Evolutionary conservation across 176 grass and related monocot genomes (phyloP), one percentile per base, ranked within the genome.

Genomic region (Oryza australiensis): DNA sequence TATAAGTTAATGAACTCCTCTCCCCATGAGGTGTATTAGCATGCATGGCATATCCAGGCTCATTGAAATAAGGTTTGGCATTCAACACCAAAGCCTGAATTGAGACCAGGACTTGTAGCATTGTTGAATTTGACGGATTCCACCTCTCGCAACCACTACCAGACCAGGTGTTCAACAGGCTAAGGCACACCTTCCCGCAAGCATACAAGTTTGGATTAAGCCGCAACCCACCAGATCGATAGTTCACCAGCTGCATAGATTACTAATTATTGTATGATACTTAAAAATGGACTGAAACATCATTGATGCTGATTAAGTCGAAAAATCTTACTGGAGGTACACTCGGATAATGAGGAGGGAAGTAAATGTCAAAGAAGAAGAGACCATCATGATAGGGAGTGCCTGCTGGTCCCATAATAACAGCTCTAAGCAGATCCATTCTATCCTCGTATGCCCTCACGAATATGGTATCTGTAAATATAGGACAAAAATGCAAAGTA

Each of bases 81-180:
- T 98, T 95, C 67, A 95, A 88, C 82, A 98, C 96, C 76, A 98
- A 65, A 67, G 92, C 92, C 86, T 98, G 95, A 84, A 95, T 88
- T 32, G 96, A 98, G 30, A 95, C 88, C 23, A 98, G 75, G 22
- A 98, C 88, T 26, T 93, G 90, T 42, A 98, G 85, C 90, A 93
- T 91, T 70, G 90, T 95, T 46, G 89, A 95, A 72, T 90, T 91
- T 67, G 72, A 80, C 8, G 88, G 89, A 74, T 87, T 90, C 94
- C 94, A 97, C 74, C 26, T 92, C 77, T 97, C 94, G 43, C 82
- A 93, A 75, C 87, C 93, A 24, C 43, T 91, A 22, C 93, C 93
- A 24, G 46, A 51, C 96, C 96, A 98, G n/a, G 93, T 95, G 45
- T 95, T 91, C 46, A 98, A 86, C 76, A 98, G 93, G 85, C 96